Conservation (phyloP, 2,329 filamentous ascomycete species). For the Sporothrix pallida region DNA sequence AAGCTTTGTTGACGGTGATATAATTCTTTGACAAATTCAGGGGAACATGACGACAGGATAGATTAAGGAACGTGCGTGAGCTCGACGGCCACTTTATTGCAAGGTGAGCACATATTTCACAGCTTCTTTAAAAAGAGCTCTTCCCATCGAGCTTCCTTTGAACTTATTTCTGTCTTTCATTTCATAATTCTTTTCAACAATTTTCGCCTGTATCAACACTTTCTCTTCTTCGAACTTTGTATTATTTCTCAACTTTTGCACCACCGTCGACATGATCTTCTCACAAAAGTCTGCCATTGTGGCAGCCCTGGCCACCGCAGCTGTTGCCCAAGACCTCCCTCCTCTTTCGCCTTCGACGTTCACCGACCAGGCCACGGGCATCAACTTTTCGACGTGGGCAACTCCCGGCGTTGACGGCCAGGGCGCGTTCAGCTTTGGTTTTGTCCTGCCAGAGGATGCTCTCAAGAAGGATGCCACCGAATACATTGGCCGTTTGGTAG, state of each 20-base stretch:
- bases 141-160: not conserved
- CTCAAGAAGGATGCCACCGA: slow-evolving; percentile 56
- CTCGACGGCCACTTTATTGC: not conserved
- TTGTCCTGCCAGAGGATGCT: slow-evolving; percentile 59
- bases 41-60: slow-evolving; percentile 6
- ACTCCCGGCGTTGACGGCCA: slow-evolving; percentile 12
- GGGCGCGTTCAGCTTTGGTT: slow-evolving; percentile 50
- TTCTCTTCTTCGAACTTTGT: not conserved
- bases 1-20: not conserved
- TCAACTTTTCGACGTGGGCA: slow-evolving; percentile 36
- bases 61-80: not conserved
- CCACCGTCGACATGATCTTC: not conserved
- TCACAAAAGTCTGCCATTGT: not conserved
- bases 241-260: not conserved
- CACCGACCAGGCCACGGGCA: slow-evolving; percentile 32
- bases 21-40: not conserved
- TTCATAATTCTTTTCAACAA: not conserved
- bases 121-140: not conserved
- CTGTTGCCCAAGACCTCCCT: slow-evolving; percentile 17
- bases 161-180: not conserved
- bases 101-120: not conserved
- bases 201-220: not conserved
- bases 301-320: not conserved
- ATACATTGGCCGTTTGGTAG: slow-evolving; percentile 64
- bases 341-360: slow-evolving; percentile 19